Evolutionary conservation across 192 early-diverging fungal species (phyloP), one percentile per base, ranked within the genome.

Genomic region (Umbelopsis vinacea): DNA sequence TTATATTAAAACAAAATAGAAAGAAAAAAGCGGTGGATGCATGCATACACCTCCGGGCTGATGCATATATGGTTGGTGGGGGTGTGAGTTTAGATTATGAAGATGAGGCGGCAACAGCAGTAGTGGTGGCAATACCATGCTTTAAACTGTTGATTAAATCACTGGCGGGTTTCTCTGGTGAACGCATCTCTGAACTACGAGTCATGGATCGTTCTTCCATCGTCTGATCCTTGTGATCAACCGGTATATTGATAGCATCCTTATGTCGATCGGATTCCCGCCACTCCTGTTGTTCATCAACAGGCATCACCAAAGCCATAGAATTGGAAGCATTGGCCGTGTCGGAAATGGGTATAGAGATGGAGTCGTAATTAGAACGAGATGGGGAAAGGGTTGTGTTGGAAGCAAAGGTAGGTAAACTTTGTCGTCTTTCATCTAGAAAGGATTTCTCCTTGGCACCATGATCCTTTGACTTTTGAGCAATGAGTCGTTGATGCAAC

Each of bases 401-500:
- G 11, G 57, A 29, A 29, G 57, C 33, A 33, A 12, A 63, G 4
- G 57, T 63, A n/a, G 57, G 57, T 19, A 35, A 12, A 26, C 57
- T 63, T 63, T 63, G 57, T 37, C 57, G 12, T 37, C 57, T 63
- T 63, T 63, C 57, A n/a, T 63, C 57, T 37, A 63, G 57, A 63
- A 63, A 63, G 57, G 57, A 29, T 26, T 63, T 63, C 19, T 63
- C 57, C 33, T 63, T 63, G 1, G 8, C 33, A 33, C 54, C 17
- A 63, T 29, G 11, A 19, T 26, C 71, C 15, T 79, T 73, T 43
- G 40, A 11, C 40, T 78, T 72, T 48, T 74, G 67, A 12, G 69
- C 53, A n/a, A 79, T 50, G 12, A 79, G 22, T 43, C 70, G 35
- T 48, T 79, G 77, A 26, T 79, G 77, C 26, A 46, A 29, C 21